Evolutionary conservation across 2,329 filamentous ascomycete genomes (phyloP).

Genomic region (Scorias spongiosa): DNA sequence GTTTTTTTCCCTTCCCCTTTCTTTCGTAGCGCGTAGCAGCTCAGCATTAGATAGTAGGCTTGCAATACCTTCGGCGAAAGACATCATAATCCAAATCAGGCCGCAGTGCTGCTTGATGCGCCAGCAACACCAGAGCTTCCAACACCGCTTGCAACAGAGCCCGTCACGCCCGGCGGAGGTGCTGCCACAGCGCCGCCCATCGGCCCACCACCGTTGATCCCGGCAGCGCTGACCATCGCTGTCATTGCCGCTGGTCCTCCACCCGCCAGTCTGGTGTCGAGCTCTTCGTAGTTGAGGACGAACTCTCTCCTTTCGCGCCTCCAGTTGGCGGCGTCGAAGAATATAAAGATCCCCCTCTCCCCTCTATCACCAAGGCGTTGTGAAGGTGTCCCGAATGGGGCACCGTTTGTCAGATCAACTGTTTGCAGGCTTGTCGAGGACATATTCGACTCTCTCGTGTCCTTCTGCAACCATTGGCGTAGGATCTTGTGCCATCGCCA

Average conservation of each 20-base stretch:
- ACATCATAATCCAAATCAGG: not conserved
- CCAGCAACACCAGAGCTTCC: not conserved
- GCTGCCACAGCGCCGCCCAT: not conserved
- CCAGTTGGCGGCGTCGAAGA: conserved; percentile 40
- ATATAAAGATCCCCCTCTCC: conserved; percentile 38
- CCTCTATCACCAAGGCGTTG: conserved; percentile 30
- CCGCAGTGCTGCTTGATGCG: not conserved
- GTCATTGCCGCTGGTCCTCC: not conserved
- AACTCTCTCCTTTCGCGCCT: conserved; percentile 37
- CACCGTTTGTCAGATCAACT: conserved; percentile 14
- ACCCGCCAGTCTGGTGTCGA: conserved; percentile 28
- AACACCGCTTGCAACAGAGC: not conserved
- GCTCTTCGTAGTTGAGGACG: conserved; percentile 36
- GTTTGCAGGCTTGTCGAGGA: conserved; percentile 14
- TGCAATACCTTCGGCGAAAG: too few relatives aligned
- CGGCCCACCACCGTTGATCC: not conserved
- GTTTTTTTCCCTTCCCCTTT: too few relatives aligned
- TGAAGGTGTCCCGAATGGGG: conserved; percentile 18
- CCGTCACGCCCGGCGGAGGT: not conserved
- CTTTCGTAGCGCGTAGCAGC: too few relatives aligned
- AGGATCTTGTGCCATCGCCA: conserved; percentile 41
- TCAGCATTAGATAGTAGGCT: too few relatives aligned
- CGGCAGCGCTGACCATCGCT: not conserved
- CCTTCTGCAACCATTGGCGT: conserved; percentile 41
- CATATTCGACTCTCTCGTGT: conserved; percentile 23